Conservation (phyloP, 1,284 basidiomycete genomes). For the Leccinum ponderosum region DNA sequence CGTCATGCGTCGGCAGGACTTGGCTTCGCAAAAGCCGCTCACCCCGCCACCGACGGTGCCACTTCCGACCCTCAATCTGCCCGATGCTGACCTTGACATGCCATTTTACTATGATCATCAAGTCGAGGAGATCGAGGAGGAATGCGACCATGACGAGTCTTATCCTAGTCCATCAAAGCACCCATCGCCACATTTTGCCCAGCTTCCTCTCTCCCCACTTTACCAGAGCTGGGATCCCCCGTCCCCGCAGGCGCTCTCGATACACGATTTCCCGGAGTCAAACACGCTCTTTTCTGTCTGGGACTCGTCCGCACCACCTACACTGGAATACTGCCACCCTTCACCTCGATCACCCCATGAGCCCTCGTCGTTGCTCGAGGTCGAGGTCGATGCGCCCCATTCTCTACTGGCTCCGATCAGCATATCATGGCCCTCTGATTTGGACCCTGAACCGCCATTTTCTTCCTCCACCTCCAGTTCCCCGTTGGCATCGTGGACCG, state of each 20-base stretch:
- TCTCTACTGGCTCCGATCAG: constrained; percentile 22
- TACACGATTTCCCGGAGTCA: constrained; percentile 20
- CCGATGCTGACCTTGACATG: constrained; percentile 29
- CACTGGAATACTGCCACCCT: constrained; percentile 18
- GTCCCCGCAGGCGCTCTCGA: constrained; percentile 10
- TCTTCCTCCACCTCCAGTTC: constrained; percentile 11
- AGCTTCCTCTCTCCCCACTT: constrained; percentile 36
- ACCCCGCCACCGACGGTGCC: constrained; percentile 47
- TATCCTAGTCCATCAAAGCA: constrained; percentile 10
- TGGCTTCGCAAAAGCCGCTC: constrained; percentile 33
- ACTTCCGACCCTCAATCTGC: constrained; percentile 37
- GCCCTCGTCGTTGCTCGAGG: constrained; percentile 27
- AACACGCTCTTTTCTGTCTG: constrained; percentile 23
- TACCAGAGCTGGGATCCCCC: constrained; percentile 35
- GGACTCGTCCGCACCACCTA: constrained; percentile 7
- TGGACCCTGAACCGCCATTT: constrained; percentile 17
- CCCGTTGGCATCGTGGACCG: constrained; percentile 24
- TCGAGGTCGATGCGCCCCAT: constrained; percentile 19
- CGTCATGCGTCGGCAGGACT: constrained; percentile 32
- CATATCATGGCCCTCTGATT: constrained; percentile 20
- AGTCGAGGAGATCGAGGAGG: constrained; percentile 17
- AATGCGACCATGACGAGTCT: constrained; percentile 24
- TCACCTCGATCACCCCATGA: constrained; percentile 15
- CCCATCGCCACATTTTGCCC: constrained; percentile 18
- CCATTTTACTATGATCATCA: constrained; percentile 12